Base-by-base conservation (phyloP, 129 eudicot species). In the Flaveria ramosissima region DNA sequence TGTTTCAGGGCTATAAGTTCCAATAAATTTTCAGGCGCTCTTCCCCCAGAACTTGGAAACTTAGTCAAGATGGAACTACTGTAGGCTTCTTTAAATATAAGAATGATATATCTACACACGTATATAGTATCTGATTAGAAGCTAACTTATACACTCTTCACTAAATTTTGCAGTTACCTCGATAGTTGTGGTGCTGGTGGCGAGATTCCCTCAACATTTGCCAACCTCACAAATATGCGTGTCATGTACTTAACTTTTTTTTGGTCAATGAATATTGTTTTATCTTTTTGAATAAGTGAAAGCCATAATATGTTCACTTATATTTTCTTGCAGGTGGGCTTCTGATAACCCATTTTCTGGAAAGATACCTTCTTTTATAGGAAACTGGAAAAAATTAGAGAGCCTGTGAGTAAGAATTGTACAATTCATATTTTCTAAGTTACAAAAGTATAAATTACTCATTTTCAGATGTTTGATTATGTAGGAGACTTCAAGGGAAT, bases 401-500 rank as follows among this genome's bases (percentile, higher is more conserved):
- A 3, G 6, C 12, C 74, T 92, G 97, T 92, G 82, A 92, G 97
- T 57, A 27, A 59, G 20, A 43, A 57, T 64, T 19, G 75, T 48
- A 3, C 39, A 24, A 12, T 62, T 61, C 24, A 17, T 5, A 15
- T 9, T 47, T 66, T 80, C 1, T 80, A 24, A 41, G 51, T 16
- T 43, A 51, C 30, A 39, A 68, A 53, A 19, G 1, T 72, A 15
- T 68, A 17, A 62, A 10, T 64, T 19, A 74, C n/a, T 70, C 24
- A 75, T 84, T 43, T 80, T 7, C n/a, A 70, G 23, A 46, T 57
- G 10, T 75, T 75, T 19, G 50, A 32, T 75, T 41, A 9, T 78
- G 19, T 65, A 92, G 97, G 89, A 84, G 91, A 85, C 73, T 92
- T 46, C 90, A 89, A 61, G 97, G 97, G 70, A 92, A 85, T 79